These are phyloP conservation scores for Sindora glabra DNA, from an alignment of 306 rosid species.

Conservation along the genomic window DNA sequence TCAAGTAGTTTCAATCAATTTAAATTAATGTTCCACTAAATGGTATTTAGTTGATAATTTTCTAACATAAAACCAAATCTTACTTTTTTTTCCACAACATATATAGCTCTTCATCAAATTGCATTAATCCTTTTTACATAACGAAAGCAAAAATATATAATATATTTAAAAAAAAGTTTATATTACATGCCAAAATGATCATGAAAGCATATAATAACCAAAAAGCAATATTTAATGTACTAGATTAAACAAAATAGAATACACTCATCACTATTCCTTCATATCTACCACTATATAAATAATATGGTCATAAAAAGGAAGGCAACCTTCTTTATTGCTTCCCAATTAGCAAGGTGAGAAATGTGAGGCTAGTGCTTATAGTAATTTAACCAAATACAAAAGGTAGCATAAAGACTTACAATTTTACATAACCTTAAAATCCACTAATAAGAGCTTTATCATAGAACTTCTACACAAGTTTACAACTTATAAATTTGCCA, in stretches of 20 bases:
- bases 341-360: conserved; percentile 93
- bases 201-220: too few species aligned
- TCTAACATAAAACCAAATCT: too few species aligned
- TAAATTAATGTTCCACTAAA: too few species aligned
- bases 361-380: conserved; percentile 81
- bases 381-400: neutral
- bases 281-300: neutral
- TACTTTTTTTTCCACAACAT: too few species aligned
- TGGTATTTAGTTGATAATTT: too few species aligned
- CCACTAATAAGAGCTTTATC: conserved; percentile 81
- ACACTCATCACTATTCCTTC: neutral
- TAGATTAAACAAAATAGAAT: too few species aligned
- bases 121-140: too few species aligned
- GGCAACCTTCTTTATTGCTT: conserved; percentile 70
- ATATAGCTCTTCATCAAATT: too few species aligned
- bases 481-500: conserved; percentile 80
- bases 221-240: too few species aligned
- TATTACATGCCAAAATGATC: conserved; percentile 11
- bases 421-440: conserved; percentile 82
- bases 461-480: conserved; percentile 70
- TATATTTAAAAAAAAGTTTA: neutral
- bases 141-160: conserved; percentile 16
- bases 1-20: too few species aligned
- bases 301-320: neutral
- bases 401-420: conserved; percentile 46